A percentile compares a stretch with the other conserved stretches of the same genome.
Evolutionary conservation across 352 stramenopile genomes (phyloP).

Genomic region (Peronospora belbahrii): DNA sequence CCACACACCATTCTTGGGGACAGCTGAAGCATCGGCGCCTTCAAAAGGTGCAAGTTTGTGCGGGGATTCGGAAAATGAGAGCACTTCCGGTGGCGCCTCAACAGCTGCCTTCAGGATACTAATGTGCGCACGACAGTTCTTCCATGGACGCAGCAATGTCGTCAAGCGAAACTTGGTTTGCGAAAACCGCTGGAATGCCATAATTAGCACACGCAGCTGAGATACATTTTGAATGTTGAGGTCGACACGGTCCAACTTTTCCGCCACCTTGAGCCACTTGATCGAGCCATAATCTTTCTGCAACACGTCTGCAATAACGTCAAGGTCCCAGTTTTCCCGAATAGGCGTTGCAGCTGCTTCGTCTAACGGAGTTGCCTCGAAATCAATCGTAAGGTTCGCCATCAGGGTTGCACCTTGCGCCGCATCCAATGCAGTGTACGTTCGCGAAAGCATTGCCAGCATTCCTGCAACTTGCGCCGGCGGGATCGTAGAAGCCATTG

Average conservation of each 20-base stretch:
- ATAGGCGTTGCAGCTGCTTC: conserved; percentile 21
- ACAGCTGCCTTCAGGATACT: conserved; percentile 71
- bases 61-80: conserved; percentile 73
- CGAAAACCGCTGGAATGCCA: conserved; percentile 73
- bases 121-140: conserved; percentile 69
- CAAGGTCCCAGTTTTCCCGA: conserved; percentile 68
- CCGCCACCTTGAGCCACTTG: conserved; percentile 79
- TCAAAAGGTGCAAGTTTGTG: conserved; percentile 81
- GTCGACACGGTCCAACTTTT: conserved; percentile 79
- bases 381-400: conserved; percentile 74
- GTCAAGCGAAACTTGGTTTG: conserved; percentile 74
- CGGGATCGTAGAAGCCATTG: conserved; percentile 75
- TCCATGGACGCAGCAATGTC: conserved; percentile 70
- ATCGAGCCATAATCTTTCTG: conserved; percentile 80
- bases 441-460: conserved; percentile 82
- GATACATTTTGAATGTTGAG: conserved; percentile 49
- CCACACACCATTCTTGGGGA: conserved; percentile 82
- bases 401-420: conserved; percentile 71
- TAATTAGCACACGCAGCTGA: conserved; percentile 69
- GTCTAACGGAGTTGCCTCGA: conserved; percentile 35
- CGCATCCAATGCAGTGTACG: conserved; percentile 57
- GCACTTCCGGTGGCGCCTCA: conserved; percentile 66
- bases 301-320: conserved; percentile 80
- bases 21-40: conserved; percentile 75
- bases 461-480: conserved; percentile 83